Evolutionary conservation across 2,329 filamentous ascomycete species (phyloP).

Genomic region (Cladophialophora psammophila): DNA sequence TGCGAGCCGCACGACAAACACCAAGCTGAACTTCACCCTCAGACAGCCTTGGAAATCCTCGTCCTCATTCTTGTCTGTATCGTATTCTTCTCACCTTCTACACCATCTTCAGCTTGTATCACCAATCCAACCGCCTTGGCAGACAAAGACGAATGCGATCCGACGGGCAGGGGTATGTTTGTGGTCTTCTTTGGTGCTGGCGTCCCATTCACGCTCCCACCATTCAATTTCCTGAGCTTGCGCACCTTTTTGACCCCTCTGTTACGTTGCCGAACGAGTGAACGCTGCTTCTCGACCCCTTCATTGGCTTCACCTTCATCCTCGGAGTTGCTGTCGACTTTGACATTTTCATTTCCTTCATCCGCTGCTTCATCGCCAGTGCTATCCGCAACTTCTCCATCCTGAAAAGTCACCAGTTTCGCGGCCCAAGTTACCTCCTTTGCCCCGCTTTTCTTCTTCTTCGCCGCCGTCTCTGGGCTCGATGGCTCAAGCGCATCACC

Average conservation of each 20-base stretch:
- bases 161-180: conserved; percentile 26
- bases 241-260: conserved; percentile 34
- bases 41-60: conserved; percentile 10
- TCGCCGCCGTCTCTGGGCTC: conserved; percentile 6
- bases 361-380: neutral
- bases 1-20: neutral
- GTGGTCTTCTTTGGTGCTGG: conserved; percentile 33
- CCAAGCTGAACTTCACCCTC: conserved; percentile 1
- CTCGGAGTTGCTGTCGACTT: neutral
- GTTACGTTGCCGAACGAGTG: neutral
- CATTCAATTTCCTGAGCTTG: conserved; percentile 35
- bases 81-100: conserved; percentile 1
- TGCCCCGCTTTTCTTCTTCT: neutral
- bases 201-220: conserved; percentile 34
- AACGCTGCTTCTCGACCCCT: neutral
- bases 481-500: neutral
- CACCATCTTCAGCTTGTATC: neutral
- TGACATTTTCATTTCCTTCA: neutral
- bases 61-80: conserved; percentile 21
- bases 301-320: neutral
- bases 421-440: conserved; percentile 16
- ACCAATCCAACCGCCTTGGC: neutral
- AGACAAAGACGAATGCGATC: conserved; percentile 8
- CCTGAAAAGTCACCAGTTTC: conserved; percentile 15
- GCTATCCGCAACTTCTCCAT: neutral